Base-by-base conservation (phyloP, 2,329 filamentous ascomycete genomes). In the Drechmeria coniospora region DNA sequence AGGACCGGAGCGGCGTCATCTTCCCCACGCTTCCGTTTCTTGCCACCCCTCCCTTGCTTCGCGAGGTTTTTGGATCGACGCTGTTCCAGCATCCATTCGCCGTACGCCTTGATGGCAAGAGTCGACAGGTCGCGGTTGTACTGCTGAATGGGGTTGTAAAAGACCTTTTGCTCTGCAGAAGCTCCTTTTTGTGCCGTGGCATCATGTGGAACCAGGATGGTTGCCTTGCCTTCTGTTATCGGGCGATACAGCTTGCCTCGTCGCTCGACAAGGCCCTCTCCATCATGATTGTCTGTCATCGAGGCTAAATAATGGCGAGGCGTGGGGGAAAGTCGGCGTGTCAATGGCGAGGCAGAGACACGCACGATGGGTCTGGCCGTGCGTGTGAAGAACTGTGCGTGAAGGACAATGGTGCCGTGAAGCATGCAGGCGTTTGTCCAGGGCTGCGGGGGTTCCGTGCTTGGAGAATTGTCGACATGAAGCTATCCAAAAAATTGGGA, bases 91-190 rank as follows among this genome's bases (percentile, higher is more conserved):
- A 40, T 47, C 18, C 82, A 73, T 40, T 90, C 74, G 1, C 81
- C 82, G 49, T 87, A 93, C 0, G 80, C 79, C 45, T 81, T 82
- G 51, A 98, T 93, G 1, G 83, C 83, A 10, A 98, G 66, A 15
- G 94, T 82, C 34, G 83, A 94, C 38, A 98, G 56, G 49, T 98
- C 90, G 25, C 92, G 79, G 54, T 98, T 98, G 63, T 95, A 98
- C 49, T 98, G 90, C 50, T 98, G 90, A 30, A 98, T 94, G 0
- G 90, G 87, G 43, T 98, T 98, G 65, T 98, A 98, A 48, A 98
- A 98, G 31, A 98, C 92, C 43, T 87, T 79, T 40, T 75, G 68
- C 21, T 73, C 63, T 40, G 72, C 64, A 28, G 74, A 67, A 33
- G 66, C 59, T 43, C 71, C 67, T 31, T 61, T 53, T 6, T 49